Evolutionary conservation across 306 rosid genomes (phyloP).

Genomic region (Inga laurina): DNA sequence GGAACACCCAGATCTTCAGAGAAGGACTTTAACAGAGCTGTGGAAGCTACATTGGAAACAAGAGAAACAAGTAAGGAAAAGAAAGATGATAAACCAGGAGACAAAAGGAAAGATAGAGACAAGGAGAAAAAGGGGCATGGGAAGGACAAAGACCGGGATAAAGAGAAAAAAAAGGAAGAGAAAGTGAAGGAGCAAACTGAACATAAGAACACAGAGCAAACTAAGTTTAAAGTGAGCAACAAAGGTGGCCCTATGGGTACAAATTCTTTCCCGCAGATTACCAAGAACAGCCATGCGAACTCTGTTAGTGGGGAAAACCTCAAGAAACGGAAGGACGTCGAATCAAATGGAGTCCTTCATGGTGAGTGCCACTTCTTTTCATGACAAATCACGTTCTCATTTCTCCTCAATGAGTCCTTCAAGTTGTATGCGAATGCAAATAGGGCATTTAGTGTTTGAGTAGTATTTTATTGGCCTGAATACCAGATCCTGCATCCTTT

Average conservation of each 20-base stretch:
- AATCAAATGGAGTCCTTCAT: conserved; percentile 66
- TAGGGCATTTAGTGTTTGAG: conserved; percentile 25
- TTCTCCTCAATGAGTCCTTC: conserved; percentile 19
- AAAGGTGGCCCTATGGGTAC: conserved; percentile 40
- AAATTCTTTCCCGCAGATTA: conserved; percentile 43
- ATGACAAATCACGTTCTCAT: conserved; percentile 20
- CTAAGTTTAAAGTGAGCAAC: conserved; percentile 52
- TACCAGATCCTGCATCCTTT: conserved; percentile 10
- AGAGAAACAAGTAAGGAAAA: conserved; percentile 48
- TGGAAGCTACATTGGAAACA: conserved; percentile 44
- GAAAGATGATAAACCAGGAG: conserved; percentile 52
- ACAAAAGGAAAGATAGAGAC: conserved; percentile 58
- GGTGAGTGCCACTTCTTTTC: conserved; percentile 62
- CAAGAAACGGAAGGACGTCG: conserved; percentile 73
- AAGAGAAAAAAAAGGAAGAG: conserved; percentile 61
- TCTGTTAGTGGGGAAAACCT: conserved; percentile 52
- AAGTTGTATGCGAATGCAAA: conserved; percentile 27
- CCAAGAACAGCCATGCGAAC: conserved; percentile 39
- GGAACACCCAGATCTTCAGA: conserved; percentile 46
- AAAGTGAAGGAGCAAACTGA: conserved; percentile 39
- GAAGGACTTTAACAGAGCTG: conserved; percentile 34
- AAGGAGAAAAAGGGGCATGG: conserved; percentile 70
- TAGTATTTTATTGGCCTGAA: conserved; percentile 11
- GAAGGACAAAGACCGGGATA: conserved; percentile 64
- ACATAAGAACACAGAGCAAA: conserved; percentile 35